Evolutionary conservation across 1,284 basidiomycete genomes (phyloP).

Genomic region (Mycena sp.): DNA sequence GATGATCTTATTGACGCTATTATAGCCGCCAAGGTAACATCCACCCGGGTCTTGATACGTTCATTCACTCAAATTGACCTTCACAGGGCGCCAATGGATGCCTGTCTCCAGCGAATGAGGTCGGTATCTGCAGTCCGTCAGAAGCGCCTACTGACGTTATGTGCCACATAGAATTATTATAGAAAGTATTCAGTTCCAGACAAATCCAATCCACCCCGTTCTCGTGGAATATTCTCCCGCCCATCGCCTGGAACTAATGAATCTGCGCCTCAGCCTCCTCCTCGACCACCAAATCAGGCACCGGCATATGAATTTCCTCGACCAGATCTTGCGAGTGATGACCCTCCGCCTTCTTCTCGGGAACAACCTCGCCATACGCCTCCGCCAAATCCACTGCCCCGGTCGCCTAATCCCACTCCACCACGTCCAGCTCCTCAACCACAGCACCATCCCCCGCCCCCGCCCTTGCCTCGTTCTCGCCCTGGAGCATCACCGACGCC

Average conservation of each 20-base stretch:
- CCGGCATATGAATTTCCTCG: conserved; percentile 47
- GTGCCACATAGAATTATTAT: conserved; percentile 58
- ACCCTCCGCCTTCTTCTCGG: conserved; percentile 37
- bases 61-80: not conserved
- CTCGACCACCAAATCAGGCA: conserved; percentile 41
- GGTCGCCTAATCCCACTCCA: conserved; percentile 26
- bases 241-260: conserved; percentile 18
- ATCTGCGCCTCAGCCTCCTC: conserved; percentile 34
- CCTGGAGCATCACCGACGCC: conserved; percentile 16
- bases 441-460: conserved; percentile 20
- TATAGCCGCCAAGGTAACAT: conserved; percentile 62
- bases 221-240: conserved; percentile 64
- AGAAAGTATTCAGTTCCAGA: conserved; percentile 73
- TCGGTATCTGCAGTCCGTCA: conserved; percentile 34
- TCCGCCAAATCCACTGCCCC: conserved; percentile 36
- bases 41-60: not conserved
- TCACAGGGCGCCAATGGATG: conserved; percentile 62
- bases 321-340: conserved; percentile 54
- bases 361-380: conserved; percentile 51
- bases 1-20: conserved; percentile 77
- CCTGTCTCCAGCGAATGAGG: conserved; percentile 63
- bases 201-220: conserved; percentile 48
- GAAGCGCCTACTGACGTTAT: conserved; percentile 24
- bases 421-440: conserved; percentile 39
- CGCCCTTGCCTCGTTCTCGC: no score